Percentiles rank a stretch among this genome's conserved stretches.
These are phyloP conservation scores for Fusarium sp. DNA, from an alignment of 2,329 filamentous ascomycete genomes.

Conservation along the genomic window DNA sequence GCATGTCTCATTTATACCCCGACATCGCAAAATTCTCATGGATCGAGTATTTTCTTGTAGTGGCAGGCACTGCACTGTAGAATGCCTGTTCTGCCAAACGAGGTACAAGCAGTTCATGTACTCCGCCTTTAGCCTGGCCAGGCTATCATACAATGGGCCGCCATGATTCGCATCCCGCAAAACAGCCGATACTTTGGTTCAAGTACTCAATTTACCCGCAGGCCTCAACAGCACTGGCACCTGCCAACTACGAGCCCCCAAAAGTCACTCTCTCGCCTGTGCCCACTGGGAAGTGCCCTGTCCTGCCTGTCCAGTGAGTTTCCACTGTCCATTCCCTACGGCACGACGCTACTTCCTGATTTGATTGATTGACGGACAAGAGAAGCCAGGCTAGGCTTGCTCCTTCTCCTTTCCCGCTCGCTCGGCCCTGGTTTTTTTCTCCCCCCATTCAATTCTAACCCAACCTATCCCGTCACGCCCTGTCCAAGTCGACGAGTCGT, in stretches of 20 bases:
- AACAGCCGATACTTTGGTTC: background rate
- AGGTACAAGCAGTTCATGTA: slow-evolving; percentile 33
- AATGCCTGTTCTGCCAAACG: slow-evolving; percentile 1
- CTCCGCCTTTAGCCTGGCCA: slow-evolving; percentile 25
- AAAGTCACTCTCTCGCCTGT: slow-evolving; percentile 39
- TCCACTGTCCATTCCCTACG: slow-evolving; percentile 28
- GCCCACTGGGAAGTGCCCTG: slow-evolving; percentile 21
- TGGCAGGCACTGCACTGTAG: slow-evolving; percentile 16
- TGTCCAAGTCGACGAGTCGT: slow-evolving; percentile 40
- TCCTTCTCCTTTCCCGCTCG: slow-evolving; percentile 47
- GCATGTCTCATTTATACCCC: slow-evolving; percentile 20
- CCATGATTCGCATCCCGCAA: background rate
- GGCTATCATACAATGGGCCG: slow-evolving; percentile 4
- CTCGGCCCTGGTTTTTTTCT: slow-evolving; percentile 45
- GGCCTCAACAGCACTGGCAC: slow-evolving; percentile 31
- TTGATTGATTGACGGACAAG: slow-evolving; percentile 28
- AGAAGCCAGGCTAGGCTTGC: slow-evolving; percentile 32
- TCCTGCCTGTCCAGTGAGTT: background rate
- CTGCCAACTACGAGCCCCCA: slow-evolving; percentile 40
- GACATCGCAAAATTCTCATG: slow-evolving; percentile 4
- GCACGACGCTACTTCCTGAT: slow-evolving; percentile 46
- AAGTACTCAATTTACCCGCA: slow-evolving; percentile 23
- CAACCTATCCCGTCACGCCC: slow-evolving; percentile 40
- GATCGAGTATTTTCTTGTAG: slow-evolving; percentile 4
- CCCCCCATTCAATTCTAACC: slow-evolving; percentile 34